Evolutionary conservation across 345 rosid genomes (phyloP), one percentile per base, ranked within the genome.

Genomic region (Gossypioides kirkii): DNA sequence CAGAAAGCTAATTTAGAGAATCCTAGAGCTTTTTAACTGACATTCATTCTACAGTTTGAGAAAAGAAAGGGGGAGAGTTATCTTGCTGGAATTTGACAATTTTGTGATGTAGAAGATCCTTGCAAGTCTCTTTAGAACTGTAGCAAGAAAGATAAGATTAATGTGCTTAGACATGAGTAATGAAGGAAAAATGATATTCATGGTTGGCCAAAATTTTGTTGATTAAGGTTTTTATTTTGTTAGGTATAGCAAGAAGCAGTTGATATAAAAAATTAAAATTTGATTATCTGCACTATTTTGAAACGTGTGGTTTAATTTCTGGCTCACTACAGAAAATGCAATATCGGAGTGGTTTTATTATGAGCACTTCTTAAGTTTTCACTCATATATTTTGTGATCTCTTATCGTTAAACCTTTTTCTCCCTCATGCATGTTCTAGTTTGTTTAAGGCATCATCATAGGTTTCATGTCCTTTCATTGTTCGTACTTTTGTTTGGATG

Each of bases 201-300:
- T 10, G 22, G 61, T 53, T 13, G 50, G 32, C 49, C 62, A 16
- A 20, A 18, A 36, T 32, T 36, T 18, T 2, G 13, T 53, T 2
- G 49, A 36, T 36, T 53, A 38, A 70, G 47, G 36, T 11, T 52
- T 52, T 13, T 36, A 38, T 8, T 70, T 36, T 69, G n/a, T 69
- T 52, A 18, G 26, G 46, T 54, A 52, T 53, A 38, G 49, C 62
- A 10, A 8, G 73, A 38, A 28, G 46, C 28, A 54, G 25, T 49
- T 68, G 17, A 68, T 68, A 25, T 68, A 23, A 68, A 47, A 47
- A 68, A 59, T 68, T 68, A 49, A 26, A 36, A 3, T 3, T 42
- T 41, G 28, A 46, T 46, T 67, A 10, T 65, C 42, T 43, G 55
- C 8, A 20, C 55, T n/a, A 45, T 53, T 70, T 53, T 70, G 49